Evolutionary conservation across 805 yeast species (phyloP), one percentile per base, ranked within the genome.

Genomic region (Yarrowia yakushimensis): DNA sequence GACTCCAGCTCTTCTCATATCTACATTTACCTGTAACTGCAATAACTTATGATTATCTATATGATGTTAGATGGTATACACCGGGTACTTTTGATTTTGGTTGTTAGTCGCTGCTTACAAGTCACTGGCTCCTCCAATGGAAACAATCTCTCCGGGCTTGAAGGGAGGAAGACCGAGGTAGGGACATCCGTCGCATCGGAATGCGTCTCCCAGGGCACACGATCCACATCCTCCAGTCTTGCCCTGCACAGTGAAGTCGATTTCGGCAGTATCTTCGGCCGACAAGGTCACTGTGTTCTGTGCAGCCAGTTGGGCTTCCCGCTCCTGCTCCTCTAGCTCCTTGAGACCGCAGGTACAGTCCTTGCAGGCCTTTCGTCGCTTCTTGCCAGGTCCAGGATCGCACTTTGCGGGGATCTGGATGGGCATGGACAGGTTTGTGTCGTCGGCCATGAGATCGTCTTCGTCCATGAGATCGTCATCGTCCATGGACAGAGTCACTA

Each of bases 181-280:
- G 39, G 99, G 99, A 76, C 99, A 94, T 2, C 98, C 97, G 68
- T 92, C 96, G 74, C 99, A 94, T 71, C 99, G 81, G 77, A 94
- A 94, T 0, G 99, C 99, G 74, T 94, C 99, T 45, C 99, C 99
- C 55, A 94, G 80, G 0, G 98, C 86, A 77, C 99, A 94, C 11
- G 96, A 89, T 25, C 97, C 97, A 77, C 99, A 94, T 3, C 97
- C 97, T 33, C 97, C 97, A 12, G 96, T 87, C 70, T 93, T 93
- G 41, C 98, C 98, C 67, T 92, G 90, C n/a, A 92, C 85, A 0
- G 99, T 93, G 77, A 93, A 93, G 72, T 93, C 98, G 63, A 93
- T 84, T 72, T 93, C 99, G 3, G 96, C 82, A 69, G 91, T 78
- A 57, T 93, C 97, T 62, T 85, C 84, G 13, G 80, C 78, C 25